Percentiles rank a stretch among this genome's conserved stretches.
Evolutionary conservation across 2,329 filamentous ascomycete species (phyloP).

Genomic region (Elsinoe necatrix): DNA sequence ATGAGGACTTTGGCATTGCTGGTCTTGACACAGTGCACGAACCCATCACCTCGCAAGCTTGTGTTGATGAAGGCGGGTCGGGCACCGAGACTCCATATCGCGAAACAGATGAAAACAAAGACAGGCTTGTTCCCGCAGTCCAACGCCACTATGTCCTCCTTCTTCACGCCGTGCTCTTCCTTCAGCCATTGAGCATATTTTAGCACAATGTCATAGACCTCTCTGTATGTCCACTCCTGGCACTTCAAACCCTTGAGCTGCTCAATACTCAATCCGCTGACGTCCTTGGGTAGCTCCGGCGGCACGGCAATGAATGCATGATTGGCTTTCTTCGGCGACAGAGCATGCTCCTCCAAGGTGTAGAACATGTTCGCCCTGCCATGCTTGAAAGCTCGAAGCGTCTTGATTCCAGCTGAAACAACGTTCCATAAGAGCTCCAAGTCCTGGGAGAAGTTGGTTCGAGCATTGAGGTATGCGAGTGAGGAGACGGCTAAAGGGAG

Average conservation of each 20-base stretch:
- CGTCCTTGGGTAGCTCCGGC: conserved; percentile 20
- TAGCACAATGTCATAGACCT: conserved; percentile 62
- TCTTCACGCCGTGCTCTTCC: conserved; percentile 52
- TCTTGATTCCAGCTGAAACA: conserved; percentile 1
- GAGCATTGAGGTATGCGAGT: conserved; percentile 69
- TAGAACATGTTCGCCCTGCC: conserved; percentile 68
- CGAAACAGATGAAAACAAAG: conserved; percentile 67
- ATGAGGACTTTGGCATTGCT: conserved; percentile 60
- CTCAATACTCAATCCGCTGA: conserved; percentile 7
- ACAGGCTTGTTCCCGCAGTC: conserved; percentile 74
- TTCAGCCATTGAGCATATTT: conserved; percentile 71
- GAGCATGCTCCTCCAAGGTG: conserved; percentile 58
- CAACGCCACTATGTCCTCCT: conserved; percentile 69
- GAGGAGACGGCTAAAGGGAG: conserved; percentile 50
- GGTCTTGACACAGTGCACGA: conserved; percentile 65
- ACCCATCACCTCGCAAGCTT: conserved; percentile 62
- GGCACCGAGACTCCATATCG: conserved; percentile 74
- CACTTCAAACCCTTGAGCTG: conserved; percentile 20
- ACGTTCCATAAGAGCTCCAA: background rate
- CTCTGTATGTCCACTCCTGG: conserved; percentile 61
- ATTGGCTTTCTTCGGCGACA: conserved; percentile 38
- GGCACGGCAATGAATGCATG: conserved; percentile 28
- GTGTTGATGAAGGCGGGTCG: conserved; percentile 84
- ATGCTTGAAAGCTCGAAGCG: conserved; percentile 26
- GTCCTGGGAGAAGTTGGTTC: conserved; percentile 18